Base-by-base conservation (phyloP, 441 rosid genomes). In the Populus hybrid region DNA sequence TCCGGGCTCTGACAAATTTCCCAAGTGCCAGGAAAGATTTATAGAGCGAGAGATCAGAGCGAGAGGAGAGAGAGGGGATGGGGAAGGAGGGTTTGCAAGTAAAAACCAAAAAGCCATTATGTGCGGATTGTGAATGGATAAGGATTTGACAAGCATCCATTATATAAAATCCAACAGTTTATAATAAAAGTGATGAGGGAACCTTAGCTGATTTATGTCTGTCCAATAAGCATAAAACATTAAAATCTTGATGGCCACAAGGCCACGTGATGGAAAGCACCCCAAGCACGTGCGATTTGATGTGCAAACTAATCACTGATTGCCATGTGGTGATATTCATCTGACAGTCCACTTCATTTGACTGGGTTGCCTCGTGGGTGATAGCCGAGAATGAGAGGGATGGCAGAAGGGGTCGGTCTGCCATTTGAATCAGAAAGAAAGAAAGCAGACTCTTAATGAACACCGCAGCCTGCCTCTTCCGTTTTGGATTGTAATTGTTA, bases 191-290 rank as follows among this genome's bases (percentile, higher is more conserved):
- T 57, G 20, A 38, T 2, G 36, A 12, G 5, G 10, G 18, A 20
- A 75, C 65, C 30, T 66, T 67, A 28, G 24, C 10, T 20, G 68
- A 21, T 75, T 23, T 2, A 4, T 36, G 24, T 69, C 54, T 70
- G 69, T 20, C 67, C 67, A 21, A 54, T 12, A 18, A 8, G 38
- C 38, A 28, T 36, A 10, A 14, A 67, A 67, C 50, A 61, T 61
- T 10, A 10, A 61, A 61, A 21, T 61, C 12, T 9, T 21, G 66
- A 21, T 21, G 66, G 26, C 26, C 26, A 50, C 66, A 72, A 21
- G 77, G 30, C 84, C 87, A 85, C 83, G 85, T 83, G 87, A 83
- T 54, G 83, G 10, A 69, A 77, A 71, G 40, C 65, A 66, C 54
- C 50, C 68, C 5, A 18, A 26, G 10, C 85, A 83, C 85, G 83